Conservation (phyloP, 2,329 filamentous ascomycete genomes). For the Fusarium euwallaceae region DNA sequence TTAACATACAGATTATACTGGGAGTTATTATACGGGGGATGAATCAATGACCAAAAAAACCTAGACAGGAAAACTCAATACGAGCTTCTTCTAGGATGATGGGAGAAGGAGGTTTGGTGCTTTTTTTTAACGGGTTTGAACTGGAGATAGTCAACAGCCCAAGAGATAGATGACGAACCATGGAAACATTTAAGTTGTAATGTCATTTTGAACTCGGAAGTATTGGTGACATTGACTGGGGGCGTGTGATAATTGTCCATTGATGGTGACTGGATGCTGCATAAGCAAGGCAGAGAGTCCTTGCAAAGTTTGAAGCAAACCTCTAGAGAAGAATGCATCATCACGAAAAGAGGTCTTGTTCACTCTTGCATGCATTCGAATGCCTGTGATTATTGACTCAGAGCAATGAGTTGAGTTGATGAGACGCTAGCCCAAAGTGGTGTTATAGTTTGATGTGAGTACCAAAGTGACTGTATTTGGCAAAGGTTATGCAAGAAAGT, state of each 20-base stretch:
- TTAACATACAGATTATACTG: not conserved
- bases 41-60: conserved; percentile 33
- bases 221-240: not conserved
- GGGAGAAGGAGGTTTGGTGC: conserved; percentile 13
- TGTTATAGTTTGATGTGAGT: not conserved
- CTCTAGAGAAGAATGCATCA: too few relatives aligned
- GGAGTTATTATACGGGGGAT: conserved; percentile 13
- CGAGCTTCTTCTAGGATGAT: not conserved
- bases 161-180: not conserved
- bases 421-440: not conserved
- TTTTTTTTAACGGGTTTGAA: not conserved
- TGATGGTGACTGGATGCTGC: not conserved
- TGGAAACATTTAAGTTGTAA: not conserved
- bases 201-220: not conserved
- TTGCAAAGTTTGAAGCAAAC: not conserved
- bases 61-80: not conserved
- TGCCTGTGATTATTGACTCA: not conserved
- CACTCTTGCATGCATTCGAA: not conserved
- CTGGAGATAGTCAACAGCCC: not conserved
- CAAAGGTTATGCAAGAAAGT: not conserved
- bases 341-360: not conserved
- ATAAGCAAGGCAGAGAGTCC: not conserved
- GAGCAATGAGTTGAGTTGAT: not conserved
- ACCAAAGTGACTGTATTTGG: not conserved
- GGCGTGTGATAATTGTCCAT: not conserved